phyloP scores from a whole-genome alignment of 2,329 filamentous ascomycete species.

The Aspergillus phoenicis region DNA sequence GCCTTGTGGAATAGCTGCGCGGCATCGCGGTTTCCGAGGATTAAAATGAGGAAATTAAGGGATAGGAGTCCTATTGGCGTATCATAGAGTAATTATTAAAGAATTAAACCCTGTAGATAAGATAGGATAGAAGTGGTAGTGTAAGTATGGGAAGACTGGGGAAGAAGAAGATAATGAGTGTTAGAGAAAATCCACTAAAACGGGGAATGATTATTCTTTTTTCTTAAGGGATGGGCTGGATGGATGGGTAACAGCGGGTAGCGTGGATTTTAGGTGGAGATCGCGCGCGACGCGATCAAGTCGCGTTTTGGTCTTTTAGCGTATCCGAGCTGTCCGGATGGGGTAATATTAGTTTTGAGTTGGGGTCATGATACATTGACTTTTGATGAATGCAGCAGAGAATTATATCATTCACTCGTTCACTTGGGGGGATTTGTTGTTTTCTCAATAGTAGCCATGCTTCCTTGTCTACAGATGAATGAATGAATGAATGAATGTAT shows the following conservation, averaged over 20 bases:
- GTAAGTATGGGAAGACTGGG: neutral
- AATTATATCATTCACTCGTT: neutral
- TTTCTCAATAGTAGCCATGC: too few relatives aligned
- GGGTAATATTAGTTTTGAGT: slow-evolving; percentile 13
- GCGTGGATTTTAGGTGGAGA: slow-evolving; percentile 10
- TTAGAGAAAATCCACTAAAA: neutral
- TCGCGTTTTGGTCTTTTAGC: slow-evolving; percentile 19
- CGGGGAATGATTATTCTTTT: slow-evolving; percentile 10
- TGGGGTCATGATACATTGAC: neutral
- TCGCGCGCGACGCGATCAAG: slow-evolving; percentile 22
- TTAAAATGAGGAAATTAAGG: slow-evolving; percentile 9
- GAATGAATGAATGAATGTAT: neutral
- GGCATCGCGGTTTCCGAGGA: slow-evolving; percentile 33
- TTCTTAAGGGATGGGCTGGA: slow-evolving; percentile 2
- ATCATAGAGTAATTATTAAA: slow-evolving; percentile 10
- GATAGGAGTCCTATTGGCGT: slow-evolving; percentile 10
- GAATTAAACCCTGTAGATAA: neutral
- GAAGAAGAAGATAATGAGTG: neutral
- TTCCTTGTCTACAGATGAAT: neutral
- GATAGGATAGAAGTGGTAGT: neutral
- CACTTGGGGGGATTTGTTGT: neutral
- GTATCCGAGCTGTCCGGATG: slow-evolving; percentile 12
- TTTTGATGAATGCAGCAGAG: neutral
- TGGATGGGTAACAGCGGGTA: slow-evolving; percentile 4
- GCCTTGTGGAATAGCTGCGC: slow-evolving; percentile 32